Percentiles rank a stretch among this genome's conserved stretches.
phyloP scores from a whole-genome alignment of 257 asterid species.

The Eustoma russellianum region DNA sequence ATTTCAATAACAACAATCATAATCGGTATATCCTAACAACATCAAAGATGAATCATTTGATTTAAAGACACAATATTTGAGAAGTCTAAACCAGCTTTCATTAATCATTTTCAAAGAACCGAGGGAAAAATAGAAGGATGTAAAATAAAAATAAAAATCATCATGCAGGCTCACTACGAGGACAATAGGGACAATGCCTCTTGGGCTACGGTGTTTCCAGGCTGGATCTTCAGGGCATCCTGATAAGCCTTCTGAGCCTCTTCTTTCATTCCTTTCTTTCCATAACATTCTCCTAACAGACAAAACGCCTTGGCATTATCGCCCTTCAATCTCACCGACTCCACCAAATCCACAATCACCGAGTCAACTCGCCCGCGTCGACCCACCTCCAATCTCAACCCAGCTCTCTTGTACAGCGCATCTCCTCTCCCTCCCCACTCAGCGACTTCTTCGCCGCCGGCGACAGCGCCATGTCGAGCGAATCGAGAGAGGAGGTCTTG shows the following conservation, averaged over 20 bases:
- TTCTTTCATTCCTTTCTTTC: slow-evolving; percentile 39
- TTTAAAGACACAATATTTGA: too few relatives aligned
- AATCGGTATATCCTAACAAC: too few relatives aligned
- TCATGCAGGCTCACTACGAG: slow-evolving; percentile 2
- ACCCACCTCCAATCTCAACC: slow-evolving; percentile 31
- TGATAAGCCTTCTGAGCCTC: slow-evolving; percentile 43
- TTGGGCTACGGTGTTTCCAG: slow-evolving; percentile 25
- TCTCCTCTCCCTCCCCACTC: slow-evolving; percentile 43
- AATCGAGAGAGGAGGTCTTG: slow-evolving; percentile 49
- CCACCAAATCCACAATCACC: slow-evolving; percentile 45
- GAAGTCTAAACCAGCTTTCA: too few relatives aligned
- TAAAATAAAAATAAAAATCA: not conserved
- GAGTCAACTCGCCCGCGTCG: slow-evolving; percentile 28
- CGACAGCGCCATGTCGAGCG: slow-evolving; percentile 59
- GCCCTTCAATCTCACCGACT: slow-evolving; percentile 36
- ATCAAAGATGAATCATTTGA: too few relatives aligned
- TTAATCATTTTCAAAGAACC: too few relatives aligned
- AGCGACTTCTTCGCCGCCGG: slow-evolving; percentile 40
- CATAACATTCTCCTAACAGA: slow-evolving; percentile 57
- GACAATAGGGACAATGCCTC: slow-evolving; percentile 37
- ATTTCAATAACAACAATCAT: too few relatives aligned
- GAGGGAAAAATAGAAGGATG: too few relatives aligned
- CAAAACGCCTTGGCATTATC: slow-evolving; percentile 37
- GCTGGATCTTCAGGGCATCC: slow-evolving; percentile 34
- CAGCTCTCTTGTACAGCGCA: slow-evolving; percentile 61